These are phyloP conservation scores for Dentiscutata heterogama DNA, from an alignment of 371 early-diverging fungal species.

Conservation along the genomic window DNA sequence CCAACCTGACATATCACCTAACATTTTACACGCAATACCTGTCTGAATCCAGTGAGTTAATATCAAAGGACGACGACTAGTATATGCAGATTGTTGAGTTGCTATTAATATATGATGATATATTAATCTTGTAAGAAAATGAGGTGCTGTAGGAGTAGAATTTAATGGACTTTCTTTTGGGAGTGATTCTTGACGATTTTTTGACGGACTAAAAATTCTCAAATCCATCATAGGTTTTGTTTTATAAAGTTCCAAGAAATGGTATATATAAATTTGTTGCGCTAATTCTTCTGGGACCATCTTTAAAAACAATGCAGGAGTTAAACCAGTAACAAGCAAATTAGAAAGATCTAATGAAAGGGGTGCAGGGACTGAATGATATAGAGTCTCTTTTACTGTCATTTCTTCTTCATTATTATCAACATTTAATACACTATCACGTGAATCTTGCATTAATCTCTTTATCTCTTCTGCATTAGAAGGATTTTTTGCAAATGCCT, in stretches of 20 bases:
- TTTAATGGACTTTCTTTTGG: constrained; percentile 59
- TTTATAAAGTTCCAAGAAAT: constrained; percentile 57
- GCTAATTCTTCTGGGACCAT: constrained; percentile 74
- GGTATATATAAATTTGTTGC: constrained; percentile 77
- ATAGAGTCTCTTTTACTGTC: not conserved
- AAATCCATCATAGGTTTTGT: constrained; percentile 51
- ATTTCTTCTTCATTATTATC: constrained; percentile 9
- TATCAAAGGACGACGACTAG: constrained; percentile 63
- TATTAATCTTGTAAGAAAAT: constrained; percentile 78
- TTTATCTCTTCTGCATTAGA: constrained; percentile 1
- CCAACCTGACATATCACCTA: constrained; percentile 82
- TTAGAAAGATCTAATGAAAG: constrained; percentile 61
- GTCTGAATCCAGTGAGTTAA: constrained; percentile 82
- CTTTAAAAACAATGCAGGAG: constrained; percentile 69
- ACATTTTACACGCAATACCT: constrained; percentile 61
- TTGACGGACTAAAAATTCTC: constrained; percentile 49
- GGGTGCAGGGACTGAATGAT: not conserved
- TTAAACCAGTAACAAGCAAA: constrained; percentile 66
- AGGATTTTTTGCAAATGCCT: constrained; percentile 7
- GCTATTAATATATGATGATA: constrained; percentile 78
- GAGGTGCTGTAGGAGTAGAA: constrained; percentile 68
- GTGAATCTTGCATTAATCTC: constrained; percentile 30
- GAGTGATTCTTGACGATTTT: constrained; percentile 52
- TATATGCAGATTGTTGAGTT: constrained; percentile 65
- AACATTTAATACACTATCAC: not conserved